A percentile compares a stretch with the other conserved stretches of the same genome.
Conservation (phyloP, 2,329 filamentous ascomycete genomes). For the Beauveria rudraprayagi region DNA sequence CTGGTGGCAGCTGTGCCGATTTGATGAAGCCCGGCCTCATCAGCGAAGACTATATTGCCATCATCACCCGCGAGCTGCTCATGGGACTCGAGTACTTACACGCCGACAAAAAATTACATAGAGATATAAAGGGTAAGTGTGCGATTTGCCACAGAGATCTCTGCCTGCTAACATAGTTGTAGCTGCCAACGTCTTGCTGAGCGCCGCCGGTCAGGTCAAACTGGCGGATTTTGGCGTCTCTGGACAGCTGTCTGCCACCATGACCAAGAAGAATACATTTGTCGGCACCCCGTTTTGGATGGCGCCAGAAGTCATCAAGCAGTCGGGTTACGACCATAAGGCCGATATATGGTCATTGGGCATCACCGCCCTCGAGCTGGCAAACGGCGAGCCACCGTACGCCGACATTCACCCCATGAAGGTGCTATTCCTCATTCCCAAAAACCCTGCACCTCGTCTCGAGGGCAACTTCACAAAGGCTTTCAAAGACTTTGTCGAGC, state of each 20-base stretch:
- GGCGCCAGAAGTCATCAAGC: slow-evolving; percentile 97
- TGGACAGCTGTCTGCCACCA: slow-evolving; percentile 89
- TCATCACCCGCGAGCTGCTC: slow-evolving; percentile 84
- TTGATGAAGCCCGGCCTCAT: slow-evolving; percentile 90
- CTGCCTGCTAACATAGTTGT: slow-evolving; percentile 7
- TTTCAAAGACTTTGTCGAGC: slow-evolving; percentile 77
- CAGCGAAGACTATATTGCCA: slow-evolving; percentile 91
- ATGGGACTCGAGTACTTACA: slow-evolving; percentile 90
- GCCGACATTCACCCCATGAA: slow-evolving; percentile 99
- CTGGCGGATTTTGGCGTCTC: slow-evolving; percentile 96
- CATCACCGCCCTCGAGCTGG: slow-evolving; percentile 87
- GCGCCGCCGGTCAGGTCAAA: slow-evolving; percentile 90
- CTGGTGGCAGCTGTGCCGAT: slow-evolving; percentile 91
- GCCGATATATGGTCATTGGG: slow-evolving; percentile 96
- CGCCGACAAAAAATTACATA: slow-evolving; percentile 88
- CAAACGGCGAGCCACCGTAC: slow-evolving; percentile 87
- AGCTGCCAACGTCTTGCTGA: slow-evolving; percentile 90
- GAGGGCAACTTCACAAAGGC: slow-evolving; percentile 73
- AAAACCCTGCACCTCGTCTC: slow-evolving; percentile 77
- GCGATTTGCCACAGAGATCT: background rate
- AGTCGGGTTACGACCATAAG: slow-evolving; percentile 96
- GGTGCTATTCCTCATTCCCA: slow-evolving; percentile 90
- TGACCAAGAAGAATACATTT: slow-evolving; percentile 99
- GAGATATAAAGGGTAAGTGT: slow-evolving; percentile 79
- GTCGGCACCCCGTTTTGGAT: slow-evolving; percentile 99